A percentile compares a stretch with the other conserved stretches of the same genome.
Evolutionary conservation across 2,329 filamentous ascomycete genomes (phyloP).

Genomic region (Tolypocladium tropicale): DNA sequence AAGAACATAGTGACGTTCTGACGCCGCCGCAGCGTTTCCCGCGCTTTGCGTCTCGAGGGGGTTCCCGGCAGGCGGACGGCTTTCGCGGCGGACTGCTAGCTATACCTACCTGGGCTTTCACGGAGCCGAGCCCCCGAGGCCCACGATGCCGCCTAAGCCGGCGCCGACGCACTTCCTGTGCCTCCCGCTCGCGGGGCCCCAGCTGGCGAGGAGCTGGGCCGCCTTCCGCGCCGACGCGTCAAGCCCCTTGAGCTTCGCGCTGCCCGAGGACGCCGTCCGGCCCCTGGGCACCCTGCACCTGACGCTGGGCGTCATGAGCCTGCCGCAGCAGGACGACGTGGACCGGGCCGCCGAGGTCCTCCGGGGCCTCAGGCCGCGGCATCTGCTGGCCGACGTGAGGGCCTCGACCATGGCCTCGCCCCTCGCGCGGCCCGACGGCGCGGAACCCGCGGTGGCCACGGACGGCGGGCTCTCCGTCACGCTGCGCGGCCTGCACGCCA

Average conservation of each 20-base stretch:
- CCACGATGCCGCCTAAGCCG: constrained; percentile 28
- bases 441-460: not conserved
- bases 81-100: too few relatives aligned
- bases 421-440: not conserved
- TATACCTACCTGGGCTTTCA: too few relatives aligned
- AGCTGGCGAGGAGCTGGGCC: constrained; percentile 53
- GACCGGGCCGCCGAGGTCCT: constrained; percentile 31
- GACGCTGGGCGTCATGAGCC: constrained; percentile 77
- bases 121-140: not conserved
- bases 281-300: constrained; percentile 75
- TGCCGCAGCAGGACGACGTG: constrained; percentile 41
- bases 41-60: not conserved
- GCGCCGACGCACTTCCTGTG: constrained; percentile 66
- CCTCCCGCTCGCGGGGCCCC: constrained; percentile 57
- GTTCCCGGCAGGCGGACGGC: not conserved
- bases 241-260: constrained; percentile 28
- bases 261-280: constrained; percentile 59
- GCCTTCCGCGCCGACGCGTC: constrained; percentile 52
- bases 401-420: constrained; percentile 3
- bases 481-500: constrained; percentile 46
- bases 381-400: constrained; percentile 24
- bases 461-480: constrained; percentile 28
- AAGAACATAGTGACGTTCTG: not conserved
- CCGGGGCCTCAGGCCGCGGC: constrained; percentile 24
- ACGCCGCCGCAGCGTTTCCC: not conserved